Conservation (phyloP, 495 filamentous ascomycete genomes). For the Talaromyces trachyspermus region DNA sequence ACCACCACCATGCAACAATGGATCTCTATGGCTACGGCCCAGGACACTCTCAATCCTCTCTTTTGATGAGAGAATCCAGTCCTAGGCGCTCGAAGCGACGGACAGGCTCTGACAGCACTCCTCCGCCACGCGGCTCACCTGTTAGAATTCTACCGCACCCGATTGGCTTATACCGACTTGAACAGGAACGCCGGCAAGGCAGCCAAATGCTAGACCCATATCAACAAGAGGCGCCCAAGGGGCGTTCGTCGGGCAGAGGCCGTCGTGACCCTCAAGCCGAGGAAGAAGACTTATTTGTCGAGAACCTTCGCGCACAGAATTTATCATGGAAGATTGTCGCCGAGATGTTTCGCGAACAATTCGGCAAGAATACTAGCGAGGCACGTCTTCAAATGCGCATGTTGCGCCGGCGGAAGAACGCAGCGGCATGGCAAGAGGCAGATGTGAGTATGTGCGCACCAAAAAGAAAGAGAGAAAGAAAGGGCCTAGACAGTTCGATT, state of each 20-base stretch:
- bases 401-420: slow-evolving; percentile 55
- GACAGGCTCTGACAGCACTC: slow-evolving; percentile 14
- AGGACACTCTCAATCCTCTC: slow-evolving; percentile 14
- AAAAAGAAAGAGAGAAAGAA: slow-evolving; percentile 10
- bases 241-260: slow-evolving; percentile 33
- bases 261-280: slow-evolving; percentile 46
- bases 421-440: slow-evolving; percentile 57
- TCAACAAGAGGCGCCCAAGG: slow-evolving; percentile 21
- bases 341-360: slow-evolving; percentile 51
- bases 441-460: slow-evolving; percentile 51
- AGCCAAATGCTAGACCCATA: slow-evolving; percentile 17
- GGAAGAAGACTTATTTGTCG: slow-evolving; percentile 60
- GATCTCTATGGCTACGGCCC: slow-evolving; percentile 17
- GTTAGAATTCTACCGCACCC: slow-evolving; percentile 34
- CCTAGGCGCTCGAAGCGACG: slow-evolving; percentile 23
- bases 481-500: neutral
- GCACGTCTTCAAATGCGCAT: slow-evolving; percentile 69
- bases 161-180: slow-evolving; percentile 30
- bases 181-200: slow-evolving; percentile 27
- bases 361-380: slow-evolving; percentile 58
- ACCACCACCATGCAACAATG: neutral
- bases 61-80: slow-evolving; percentile 19
- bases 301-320: slow-evolving; percentile 59
- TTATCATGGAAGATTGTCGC: slow-evolving; percentile 66
- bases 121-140: slow-evolving; percentile 22